A percentile compares a stretch with the other conserved stretches of the same genome.
phyloP scores from a whole-genome alignment of 805 yeast genomes.

The Metschnikowia bowlesiae region DNA sequence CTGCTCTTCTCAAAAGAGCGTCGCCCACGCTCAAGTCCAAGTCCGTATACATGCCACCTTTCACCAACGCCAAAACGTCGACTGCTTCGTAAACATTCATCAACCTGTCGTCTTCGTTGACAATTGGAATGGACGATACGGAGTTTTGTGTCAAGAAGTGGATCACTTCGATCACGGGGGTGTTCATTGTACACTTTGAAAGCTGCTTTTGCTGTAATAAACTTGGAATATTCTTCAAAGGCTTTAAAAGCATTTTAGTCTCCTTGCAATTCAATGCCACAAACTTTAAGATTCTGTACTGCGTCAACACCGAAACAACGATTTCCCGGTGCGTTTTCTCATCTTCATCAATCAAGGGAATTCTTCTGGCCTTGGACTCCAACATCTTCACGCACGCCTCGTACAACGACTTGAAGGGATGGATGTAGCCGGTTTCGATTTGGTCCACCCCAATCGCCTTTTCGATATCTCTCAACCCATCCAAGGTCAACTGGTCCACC shows the following conservation, averaged over 20 bases:
- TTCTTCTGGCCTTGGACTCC: constrained; percentile 82
- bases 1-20: constrained; percentile 88
- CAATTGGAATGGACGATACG: constrained; percentile 91
- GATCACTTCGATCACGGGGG: constrained; percentile 92
- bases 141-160: constrained; percentile 70
- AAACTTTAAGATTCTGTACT: constrained; percentile 90
- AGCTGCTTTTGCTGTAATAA: constrained; percentile 51
- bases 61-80: constrained; percentile 86
- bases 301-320: constrained; percentile 92
- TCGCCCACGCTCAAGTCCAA: constrained; percentile 90
- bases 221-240: constrained; percentile 65
- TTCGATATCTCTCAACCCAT: constrained; percentile 83
- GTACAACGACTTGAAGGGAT: constrained; percentile 83
- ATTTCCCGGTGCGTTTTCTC: constrained; percentile 90
- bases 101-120: constrained; percentile 65
- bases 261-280: constrained; percentile 96
- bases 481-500: constrained; percentile 79
- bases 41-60: constrained; percentile 92
- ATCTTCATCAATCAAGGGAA: constrained; percentile 91
- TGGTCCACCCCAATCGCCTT: constrained; percentile 81
- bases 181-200: constrained; percentile 80
- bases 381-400: constrained; percentile 94
- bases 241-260: constrained; percentile 74
- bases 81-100: constrained; percentile 94
- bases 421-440: constrained; percentile 80